Conservation (phyloP, 2,329 filamentous ascomycete species). For the Ilyonectria destructans region DNA sequence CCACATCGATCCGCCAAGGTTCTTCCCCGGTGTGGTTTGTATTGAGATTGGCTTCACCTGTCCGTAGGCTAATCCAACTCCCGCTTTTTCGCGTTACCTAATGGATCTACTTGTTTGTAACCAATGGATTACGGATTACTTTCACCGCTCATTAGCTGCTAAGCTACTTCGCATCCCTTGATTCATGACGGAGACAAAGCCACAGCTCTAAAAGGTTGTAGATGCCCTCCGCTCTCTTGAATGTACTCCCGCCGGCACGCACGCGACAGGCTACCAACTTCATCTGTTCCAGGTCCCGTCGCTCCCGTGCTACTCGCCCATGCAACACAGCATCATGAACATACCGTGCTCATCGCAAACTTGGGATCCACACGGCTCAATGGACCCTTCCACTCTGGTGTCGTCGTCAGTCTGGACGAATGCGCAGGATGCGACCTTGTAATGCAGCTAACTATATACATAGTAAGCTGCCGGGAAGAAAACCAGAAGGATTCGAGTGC, state of each 20-base stretch:
- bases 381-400: no score
- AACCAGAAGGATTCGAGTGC: constrained; percentile 2
- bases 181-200: background rate
- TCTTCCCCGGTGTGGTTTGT: constrained; percentile 14
- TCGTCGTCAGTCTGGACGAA: constrained; percentile 1
- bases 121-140: background rate
- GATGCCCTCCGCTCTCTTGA: background rate
- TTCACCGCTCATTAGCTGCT: background rate
- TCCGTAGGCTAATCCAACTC: constrained; percentile 19
- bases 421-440: constrained; percentile 13
- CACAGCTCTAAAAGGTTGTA: background rate
- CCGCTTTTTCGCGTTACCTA: constrained; percentile 6
- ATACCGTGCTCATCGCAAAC: constrained; percentile 4
- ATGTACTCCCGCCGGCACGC: background rate
- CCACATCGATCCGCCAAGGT: background rate
- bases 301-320: constrained; percentile 18
- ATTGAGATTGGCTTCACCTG: constrained; percentile 18
- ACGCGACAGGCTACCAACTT: background rate
- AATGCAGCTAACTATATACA: constrained; percentile 7
- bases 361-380: background rate
- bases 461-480: constrained; percentile 1
- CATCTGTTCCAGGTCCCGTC: constrained; percentile 1
- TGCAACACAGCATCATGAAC: constrained; percentile 4
- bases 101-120: constrained; percentile 4
- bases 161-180: background rate